A percentile compares a stretch with the other conserved stretches of the same genome.
Evolutionary conservation across 768 basidiomycete genomes (phyloP).

Genomic region (Boletus sensibilis): DNA sequence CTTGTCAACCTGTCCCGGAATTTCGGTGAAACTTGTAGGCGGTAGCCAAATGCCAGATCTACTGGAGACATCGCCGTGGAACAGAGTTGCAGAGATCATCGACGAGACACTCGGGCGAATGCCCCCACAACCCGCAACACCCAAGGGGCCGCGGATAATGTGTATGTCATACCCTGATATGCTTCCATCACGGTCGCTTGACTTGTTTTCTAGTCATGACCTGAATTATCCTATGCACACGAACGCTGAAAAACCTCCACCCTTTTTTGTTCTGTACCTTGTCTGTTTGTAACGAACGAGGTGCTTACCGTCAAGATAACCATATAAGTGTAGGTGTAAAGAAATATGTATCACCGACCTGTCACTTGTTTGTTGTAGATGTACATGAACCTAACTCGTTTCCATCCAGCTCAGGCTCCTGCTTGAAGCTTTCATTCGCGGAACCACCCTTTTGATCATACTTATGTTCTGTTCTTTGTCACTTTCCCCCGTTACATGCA

Average conservation of each 20-base stretch:
- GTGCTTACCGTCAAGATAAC: background rate
- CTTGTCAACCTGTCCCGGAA: constrained; percentile 7
- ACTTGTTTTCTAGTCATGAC: constrained; percentile 3
- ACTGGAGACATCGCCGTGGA: constrained; percentile 20
- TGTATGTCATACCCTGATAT: constrained; percentile 9
- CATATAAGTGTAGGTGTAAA: no score
- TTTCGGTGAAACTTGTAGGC: constrained; percentile 8
- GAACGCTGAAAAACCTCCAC: no score
- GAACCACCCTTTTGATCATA: no score
- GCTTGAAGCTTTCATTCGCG: no score
- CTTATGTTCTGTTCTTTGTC: no score
- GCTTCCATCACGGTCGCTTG: background rate
- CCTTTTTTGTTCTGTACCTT: background rate
- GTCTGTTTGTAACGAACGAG: background rate
- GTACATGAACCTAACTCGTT: background rate
- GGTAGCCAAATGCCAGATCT: constrained; percentile 6
- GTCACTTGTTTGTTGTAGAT: background rate
- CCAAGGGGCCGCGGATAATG: constrained; percentile 13
- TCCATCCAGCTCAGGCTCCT: no score
- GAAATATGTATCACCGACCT: background rate
- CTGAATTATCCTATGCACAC: background rate
- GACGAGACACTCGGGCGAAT: constrained; percentile 16
- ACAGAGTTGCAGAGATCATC: constrained; percentile 18
- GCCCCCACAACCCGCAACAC: constrained; percentile 2
- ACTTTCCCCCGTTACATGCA: no score